Conservation (phyloP, 75 land plant genomes). For the Picea glauca region DNA sequence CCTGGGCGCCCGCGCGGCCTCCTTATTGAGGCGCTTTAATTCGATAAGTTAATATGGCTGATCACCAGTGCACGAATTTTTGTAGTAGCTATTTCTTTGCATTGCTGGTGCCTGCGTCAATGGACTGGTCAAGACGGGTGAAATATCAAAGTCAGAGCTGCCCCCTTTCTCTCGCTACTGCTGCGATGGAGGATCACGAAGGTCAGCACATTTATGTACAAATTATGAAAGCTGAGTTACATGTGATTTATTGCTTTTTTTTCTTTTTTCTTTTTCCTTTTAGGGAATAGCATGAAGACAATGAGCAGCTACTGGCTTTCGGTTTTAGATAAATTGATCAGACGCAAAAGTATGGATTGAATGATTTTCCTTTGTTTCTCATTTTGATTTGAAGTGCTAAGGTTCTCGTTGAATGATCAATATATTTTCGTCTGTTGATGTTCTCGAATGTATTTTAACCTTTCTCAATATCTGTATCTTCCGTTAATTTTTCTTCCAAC, state of each 20-base stretch:
- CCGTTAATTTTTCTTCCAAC: too few species aligned
- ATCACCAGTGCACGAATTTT: neutral
- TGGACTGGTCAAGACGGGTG: too few species aligned
- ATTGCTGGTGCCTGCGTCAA: neutral
- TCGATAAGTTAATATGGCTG: neutral
- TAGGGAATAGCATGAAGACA: neutral
- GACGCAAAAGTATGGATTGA: neutral
- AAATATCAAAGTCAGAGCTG: too few species aligned
- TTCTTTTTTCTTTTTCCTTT: neutral
- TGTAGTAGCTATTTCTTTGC: neutral
- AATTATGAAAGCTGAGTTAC: slow-evolving; percentile 1
- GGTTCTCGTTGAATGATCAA: too few species aligned
- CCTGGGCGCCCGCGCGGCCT: slow-evolving; percentile 6
- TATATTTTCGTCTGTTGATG: too few species aligned
- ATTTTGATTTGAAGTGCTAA: too few species aligned
- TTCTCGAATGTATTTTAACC: too few species aligned
- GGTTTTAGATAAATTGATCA: neutral
- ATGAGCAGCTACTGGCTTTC: neutral
- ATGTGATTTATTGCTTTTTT: too few species aligned
- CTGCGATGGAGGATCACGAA: neutral
- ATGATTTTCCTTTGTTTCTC: too few species aligned
- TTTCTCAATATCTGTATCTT: too few species aligned
- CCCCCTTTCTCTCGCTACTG: neutral
- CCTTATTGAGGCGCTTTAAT: neutral
- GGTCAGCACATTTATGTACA: slow-evolving; percentile 16